Conservation (phyloP, 192 early-diverging fungal species). For the Cladochytrium replicatum region DNA sequence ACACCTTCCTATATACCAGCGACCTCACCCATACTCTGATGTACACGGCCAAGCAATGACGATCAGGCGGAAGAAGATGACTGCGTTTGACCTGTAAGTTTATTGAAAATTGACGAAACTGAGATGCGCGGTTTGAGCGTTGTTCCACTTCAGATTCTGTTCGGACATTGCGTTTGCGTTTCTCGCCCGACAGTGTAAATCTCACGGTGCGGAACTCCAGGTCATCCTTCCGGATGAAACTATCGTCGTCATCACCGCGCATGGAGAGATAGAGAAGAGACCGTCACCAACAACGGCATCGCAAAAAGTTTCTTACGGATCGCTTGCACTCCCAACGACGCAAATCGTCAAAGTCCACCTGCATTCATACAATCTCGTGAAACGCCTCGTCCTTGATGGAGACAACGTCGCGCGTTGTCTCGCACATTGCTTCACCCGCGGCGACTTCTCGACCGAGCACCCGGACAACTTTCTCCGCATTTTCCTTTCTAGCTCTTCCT, state of each 20-base stretch:
- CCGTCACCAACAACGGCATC: slow-evolving; percentile 6
- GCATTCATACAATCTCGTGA: slow-evolving; percentile 5
- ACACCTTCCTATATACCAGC: slow-evolving; percentile 34
- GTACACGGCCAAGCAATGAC: neutral
- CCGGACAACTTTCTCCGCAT: neutral
- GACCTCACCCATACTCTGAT: slow-evolving; percentile 21
- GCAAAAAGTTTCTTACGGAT: slow-evolving; percentile 1
- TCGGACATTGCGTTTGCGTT: neutral
- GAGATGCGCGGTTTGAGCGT: neutral
- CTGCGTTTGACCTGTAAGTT: neutral
- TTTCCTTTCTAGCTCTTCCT: neutral
- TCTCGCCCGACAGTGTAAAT: neutral
- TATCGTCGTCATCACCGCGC: neutral
- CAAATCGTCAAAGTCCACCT: slow-evolving; percentile 3
- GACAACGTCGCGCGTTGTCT: slow-evolving; percentile 10
- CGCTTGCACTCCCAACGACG: neutral
- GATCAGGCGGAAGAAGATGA: slow-evolving; percentile 1
- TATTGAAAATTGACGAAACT: neutral
- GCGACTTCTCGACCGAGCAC: slow-evolving; percentile 10
- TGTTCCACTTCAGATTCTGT: neutral
- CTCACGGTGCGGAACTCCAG: neutral
- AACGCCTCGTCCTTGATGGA: slow-evolving; percentile 6
- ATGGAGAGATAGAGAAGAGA: slow-evolving; percentile 6
- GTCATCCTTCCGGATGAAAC: neutral
- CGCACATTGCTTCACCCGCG: slow-evolving; percentile 9